Evolutionary conservation across 2,329 filamentous ascomycete genomes (phyloP).

Genomic region (Plectosphaerella cucumerina): DNA sequence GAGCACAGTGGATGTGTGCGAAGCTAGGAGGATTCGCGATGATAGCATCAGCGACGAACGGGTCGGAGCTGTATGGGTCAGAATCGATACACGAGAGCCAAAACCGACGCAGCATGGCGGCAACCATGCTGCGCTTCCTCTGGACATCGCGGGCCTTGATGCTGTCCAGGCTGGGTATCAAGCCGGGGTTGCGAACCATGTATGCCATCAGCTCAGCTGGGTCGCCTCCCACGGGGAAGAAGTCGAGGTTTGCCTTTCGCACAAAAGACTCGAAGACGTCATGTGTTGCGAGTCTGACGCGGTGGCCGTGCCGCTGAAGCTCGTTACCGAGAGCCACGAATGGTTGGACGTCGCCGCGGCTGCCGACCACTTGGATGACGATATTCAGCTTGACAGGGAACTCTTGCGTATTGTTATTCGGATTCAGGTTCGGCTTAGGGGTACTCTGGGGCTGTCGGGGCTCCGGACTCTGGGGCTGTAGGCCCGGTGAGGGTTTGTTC

Average conservation of each 20-base stretch:
- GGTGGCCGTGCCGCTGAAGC: slow-evolving; percentile 42
- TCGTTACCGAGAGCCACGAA: slow-evolving; percentile 49
- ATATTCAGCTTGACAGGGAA: slow-evolving; percentile 34
- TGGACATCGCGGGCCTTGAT: slow-evolving; percentile 19
- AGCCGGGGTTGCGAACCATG: slow-evolving; percentile 23
- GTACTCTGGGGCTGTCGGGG: neutral
- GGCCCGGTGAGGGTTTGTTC: too few relatives aligned
- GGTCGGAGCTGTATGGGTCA: slow-evolving; percentile 11
- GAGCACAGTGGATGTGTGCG: slow-evolving; percentile 41
- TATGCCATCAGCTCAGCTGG: slow-evolving; percentile 35
- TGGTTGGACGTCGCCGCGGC: slow-evolving; percentile 51
- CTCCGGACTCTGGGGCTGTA: too few relatives aligned
- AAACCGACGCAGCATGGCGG: slow-evolving; percentile 16
- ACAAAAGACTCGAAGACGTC: slow-evolving; percentile 45
- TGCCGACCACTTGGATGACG: slow-evolving; percentile 50
- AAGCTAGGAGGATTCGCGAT: slow-evolving; percentile 47
- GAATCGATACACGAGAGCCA: slow-evolving; percentile 19
- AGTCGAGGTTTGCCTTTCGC: slow-evolving; percentile 41
- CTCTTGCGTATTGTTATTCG: neutral
- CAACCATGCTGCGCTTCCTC: slow-evolving; percentile 18
- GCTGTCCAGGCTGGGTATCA: slow-evolving; percentile 20
- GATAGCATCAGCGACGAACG: slow-evolving; percentile 44
- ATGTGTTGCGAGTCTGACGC: slow-evolving; percentile 49
- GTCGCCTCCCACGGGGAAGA: slow-evolving; percentile 51
- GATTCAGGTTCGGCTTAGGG: neutral